A percentile compares a stretch with the other conserved stretches of the same genome.
Evolutionary conservation across 306 rosid species (phyloP).

Genomic region (Rubus idaeus): DNA sequence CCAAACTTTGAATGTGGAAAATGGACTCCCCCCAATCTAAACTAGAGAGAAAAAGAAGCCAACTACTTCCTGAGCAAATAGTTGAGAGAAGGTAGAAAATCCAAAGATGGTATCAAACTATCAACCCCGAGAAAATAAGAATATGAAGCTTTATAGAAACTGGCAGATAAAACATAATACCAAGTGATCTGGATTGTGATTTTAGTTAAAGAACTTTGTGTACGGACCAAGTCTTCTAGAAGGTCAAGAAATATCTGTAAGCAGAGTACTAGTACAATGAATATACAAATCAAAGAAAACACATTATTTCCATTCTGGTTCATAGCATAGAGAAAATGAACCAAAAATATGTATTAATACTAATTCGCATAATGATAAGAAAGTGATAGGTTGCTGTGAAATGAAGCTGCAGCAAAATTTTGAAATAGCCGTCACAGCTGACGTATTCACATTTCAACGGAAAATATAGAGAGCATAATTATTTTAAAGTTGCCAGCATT

Average conservation of each 20-base stretch:
- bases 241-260: slow-evolving; percentile 22
- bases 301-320: neutral
- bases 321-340: neutral
- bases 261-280: neutral
- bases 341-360: neutral
- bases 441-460: neutral
- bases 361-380: neutral
- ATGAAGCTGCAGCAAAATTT: neutral
- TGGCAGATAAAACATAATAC: neutral
- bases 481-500: neutral
- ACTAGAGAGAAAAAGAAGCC: neutral
- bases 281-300: neutral
- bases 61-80: neutral
- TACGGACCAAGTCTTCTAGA: slow-evolving; percentile 39
- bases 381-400: neutral
- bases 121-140: neutral
- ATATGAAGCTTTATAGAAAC: neutral
- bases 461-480: neutral
- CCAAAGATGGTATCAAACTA: neutral
- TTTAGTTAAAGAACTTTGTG: neutral
- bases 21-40: slow-evolving; percentile 9
- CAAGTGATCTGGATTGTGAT: neutral
- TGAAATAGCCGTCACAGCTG: neutral
- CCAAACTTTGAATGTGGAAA: slow-evolving; percentile 32
- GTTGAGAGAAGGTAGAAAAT: neutral